Conservation (phyloP, 345 rosid species). For the Iberis pinnata region DNA sequence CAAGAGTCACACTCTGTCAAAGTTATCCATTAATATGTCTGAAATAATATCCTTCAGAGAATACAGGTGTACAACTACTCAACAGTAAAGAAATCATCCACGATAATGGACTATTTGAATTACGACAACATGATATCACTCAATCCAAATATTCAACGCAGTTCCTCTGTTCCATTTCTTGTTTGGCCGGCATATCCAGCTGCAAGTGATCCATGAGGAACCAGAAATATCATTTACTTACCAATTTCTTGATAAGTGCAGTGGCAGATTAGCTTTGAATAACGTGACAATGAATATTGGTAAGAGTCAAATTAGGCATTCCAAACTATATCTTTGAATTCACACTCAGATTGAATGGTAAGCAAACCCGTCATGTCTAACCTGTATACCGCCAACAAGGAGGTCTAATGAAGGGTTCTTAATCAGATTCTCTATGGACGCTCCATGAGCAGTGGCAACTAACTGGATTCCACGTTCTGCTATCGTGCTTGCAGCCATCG, state of each 20-base stretch:
- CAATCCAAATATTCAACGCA: not conserved
- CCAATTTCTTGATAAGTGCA: not conserved
- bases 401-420: constrained; percentile 88
- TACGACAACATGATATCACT: constrained; percentile 1
- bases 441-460: constrained; percentile 92
- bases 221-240: not conserved
- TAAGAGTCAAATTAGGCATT: constrained; percentile 2
- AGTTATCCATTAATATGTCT: constrained; percentile 16
- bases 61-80: not conserved
- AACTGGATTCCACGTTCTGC: constrained; percentile 95
- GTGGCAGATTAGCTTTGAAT: not conserved
- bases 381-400: constrained; percentile 94
- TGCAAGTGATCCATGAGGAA: constrained; percentile 9
- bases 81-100: not conserved
- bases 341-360: not conserved
- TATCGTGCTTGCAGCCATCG: constrained; percentile 87
- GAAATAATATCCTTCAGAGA: not conserved
- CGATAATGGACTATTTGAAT: not conserved
- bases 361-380: constrained; percentile 20
- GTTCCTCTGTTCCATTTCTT: not conserved
- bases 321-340: constrained; percentile 1
- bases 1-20: constrained; percentile 74
- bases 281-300: constrained; percentile 3
- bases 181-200: not conserved
- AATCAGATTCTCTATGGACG: constrained; percentile 71